phyloP scores from a whole-genome alignment of 768 basidiomycete genomes.

The Russula sp. region DNA sequence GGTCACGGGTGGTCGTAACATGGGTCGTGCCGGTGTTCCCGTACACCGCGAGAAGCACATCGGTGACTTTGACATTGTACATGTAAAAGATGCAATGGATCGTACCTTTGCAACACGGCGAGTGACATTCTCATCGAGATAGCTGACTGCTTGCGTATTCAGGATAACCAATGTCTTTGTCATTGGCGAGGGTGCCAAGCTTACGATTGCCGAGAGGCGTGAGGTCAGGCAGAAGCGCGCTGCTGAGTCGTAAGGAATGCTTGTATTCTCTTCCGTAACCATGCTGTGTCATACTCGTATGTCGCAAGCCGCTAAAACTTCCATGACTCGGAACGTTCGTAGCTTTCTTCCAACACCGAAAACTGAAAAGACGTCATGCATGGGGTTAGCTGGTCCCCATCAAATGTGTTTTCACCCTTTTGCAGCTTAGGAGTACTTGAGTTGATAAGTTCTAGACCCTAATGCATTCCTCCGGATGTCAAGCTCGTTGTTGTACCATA shows the following conservation, averaged over 20 bases:
- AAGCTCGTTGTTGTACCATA: neutral
- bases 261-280: slow-evolving; percentile 5
- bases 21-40: slow-evolving; percentile 96
- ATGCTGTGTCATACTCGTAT: slow-evolving; percentile 28
- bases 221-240: slow-evolving; percentile 82
- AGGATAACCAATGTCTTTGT: slow-evolving; percentile 98
- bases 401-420: neutral
- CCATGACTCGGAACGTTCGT: neutral
- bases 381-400: slow-evolving; percentile 1
- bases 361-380: neutral
- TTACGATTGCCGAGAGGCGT: slow-evolving; percentile 94
- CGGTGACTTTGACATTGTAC: slow-evolving; percentile 98
- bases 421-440: neutral
- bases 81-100: slow-evolving; percentile 93
- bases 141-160: neutral
- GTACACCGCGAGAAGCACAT: slow-evolving; percentile 95
- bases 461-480: neutral
- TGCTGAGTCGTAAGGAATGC: slow-evolving; percentile 49
- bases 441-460: neutral
- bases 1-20: slow-evolving; percentile 99
- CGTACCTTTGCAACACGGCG: slow-evolving; percentile 97
- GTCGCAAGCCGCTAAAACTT: slow-evolving; percentile 18
- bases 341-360: neutral
- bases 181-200: slow-evolving; percentile 90
- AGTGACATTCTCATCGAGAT: slow-evolving; percentile 25